Conservation (phyloP, 2,329 filamentous ascomycete genomes). For the Calonectria pseudoreteaudii region DNA sequence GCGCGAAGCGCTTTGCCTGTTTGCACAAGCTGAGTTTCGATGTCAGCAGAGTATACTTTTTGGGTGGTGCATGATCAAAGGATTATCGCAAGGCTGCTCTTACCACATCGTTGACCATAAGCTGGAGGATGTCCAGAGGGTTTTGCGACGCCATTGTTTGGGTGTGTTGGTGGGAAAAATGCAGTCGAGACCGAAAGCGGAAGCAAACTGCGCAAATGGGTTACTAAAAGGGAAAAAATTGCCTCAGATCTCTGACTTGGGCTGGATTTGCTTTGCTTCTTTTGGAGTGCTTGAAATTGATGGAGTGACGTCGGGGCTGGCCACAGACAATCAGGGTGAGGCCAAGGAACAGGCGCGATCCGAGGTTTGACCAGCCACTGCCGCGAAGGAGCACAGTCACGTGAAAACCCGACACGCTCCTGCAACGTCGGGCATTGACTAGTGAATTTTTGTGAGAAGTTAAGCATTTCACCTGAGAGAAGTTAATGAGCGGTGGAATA, state of each 20-base stretch:
- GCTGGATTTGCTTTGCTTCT: background rate
- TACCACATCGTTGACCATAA: constrained; percentile 67
- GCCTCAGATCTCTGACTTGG: background rate
- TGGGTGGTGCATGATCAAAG: background rate
- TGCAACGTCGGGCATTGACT: too few relatives aligned
- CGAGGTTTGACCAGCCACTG: constrained; percentile 18
- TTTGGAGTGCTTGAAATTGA: constrained; percentile 8
- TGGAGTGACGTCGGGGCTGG: constrained; percentile 24
- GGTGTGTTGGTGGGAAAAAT: background rate
- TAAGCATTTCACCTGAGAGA: background rate
- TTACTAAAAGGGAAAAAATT: background rate
- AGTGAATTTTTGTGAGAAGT: background rate
- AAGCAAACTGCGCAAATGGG: background rate
- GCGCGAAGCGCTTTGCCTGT: constrained; percentile 68
- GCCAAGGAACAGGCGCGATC: constrained; percentile 14
- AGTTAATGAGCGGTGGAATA: background rate
- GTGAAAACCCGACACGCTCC: constrained; percentile 21
- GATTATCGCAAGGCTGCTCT: constrained; percentile 42
- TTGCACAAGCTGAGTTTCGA: constrained; percentile 62
- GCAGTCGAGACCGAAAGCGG: background rate
- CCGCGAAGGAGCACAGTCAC: constrained; percentile 29
- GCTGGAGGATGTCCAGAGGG: constrained; percentile 62
- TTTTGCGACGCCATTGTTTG: constrained; percentile 50
- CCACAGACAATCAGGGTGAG: constrained; percentile 8
- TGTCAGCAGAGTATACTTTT: background rate